Evolutionary conservation across 352 stramenopile species (phyloP), one percentile per base, ranked within the genome.

Genomic region (Globisporangium spiculum): DNA sequence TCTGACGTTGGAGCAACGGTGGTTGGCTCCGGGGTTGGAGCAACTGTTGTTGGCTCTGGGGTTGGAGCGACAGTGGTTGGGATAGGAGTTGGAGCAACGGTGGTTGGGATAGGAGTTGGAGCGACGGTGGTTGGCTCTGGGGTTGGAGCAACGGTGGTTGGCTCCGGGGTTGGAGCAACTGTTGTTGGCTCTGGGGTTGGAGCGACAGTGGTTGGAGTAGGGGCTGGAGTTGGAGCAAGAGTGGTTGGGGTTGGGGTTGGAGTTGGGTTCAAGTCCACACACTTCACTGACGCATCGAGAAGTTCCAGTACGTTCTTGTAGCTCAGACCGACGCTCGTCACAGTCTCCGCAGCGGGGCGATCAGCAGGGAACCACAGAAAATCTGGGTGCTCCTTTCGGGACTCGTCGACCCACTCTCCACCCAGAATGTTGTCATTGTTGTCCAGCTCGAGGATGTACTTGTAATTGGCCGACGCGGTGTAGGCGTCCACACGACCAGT

Each of bases 251-350:
- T 18, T 30, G 59, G 36, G 2, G 38, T 54, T 10, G 38, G 24
- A 8, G n/a, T n/a, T n/a, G n/a, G n/a, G n/a, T n/a, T n/a, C n/a
- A n/a, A n/a, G n/a, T n/a, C n/a, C n/a, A n/a, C n/a, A n/a, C n/a
- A n/a, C n/a, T n/a, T n/a, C n/a, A n/a, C n/a, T n/a, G n/a, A n/a
- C n/a, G n/a, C n/a, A n/a, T n/a, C n/a, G n/a, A n/a, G n/a, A n/a
- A n/a, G n/a, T n/a, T n/a, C n/a, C n/a, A n/a, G n/a, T n/a, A 70
- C 65, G 56, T 70, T 44, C 48, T 70, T 70, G 57, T 70, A 70
- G 65, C 65, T 70, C 55, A 70, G 36, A 6, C 65, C 65, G 2
- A 41, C 41, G 46, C 32, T 60, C 36, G 55, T 65, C 24, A 65
- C 55, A 6, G 65, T 30, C 27, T 38, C 59, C 18, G 50, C 20